A percentile compares a stretch with the other conserved stretches of the same genome.
These are phyloP conservation scores for Aspergillus wentii DNA, from an alignment of 495 filamentous ascomycete genomes.

Conservation along the genomic window DNA sequence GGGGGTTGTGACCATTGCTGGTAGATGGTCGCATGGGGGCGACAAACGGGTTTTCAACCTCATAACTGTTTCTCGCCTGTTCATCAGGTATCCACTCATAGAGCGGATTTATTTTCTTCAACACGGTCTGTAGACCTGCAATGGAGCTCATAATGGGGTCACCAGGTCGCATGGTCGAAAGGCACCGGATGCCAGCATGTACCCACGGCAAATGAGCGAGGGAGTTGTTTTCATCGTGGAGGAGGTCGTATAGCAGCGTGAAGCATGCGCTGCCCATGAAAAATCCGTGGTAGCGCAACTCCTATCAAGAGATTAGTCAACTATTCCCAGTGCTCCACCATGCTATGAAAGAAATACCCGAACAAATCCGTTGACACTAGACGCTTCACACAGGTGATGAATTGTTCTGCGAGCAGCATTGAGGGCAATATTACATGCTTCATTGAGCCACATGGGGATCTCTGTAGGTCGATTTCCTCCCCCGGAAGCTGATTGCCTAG, in stretches of 20 bases:
- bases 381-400: conserved; percentile 30
- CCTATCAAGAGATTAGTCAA: conserved; percentile 18
- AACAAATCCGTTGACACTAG: conserved; percentile 28
- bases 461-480: conserved; percentile 20
- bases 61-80: neutral
- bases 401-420: conserved; percentile 33
- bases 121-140: conserved; percentile 26
- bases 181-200: conserved; percentile 25
- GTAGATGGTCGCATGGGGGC: neutral
- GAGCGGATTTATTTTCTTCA: conserved; percentile 28
- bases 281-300: conserved; percentile 38
- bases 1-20: neutral
- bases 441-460: conserved; percentile 37
- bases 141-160: conserved; percentile 29
- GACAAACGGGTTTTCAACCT: neutral
- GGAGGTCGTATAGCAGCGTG: conserved; percentile 36
- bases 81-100: conserved; percentile 25
- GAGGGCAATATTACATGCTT: conserved; percentile 36
- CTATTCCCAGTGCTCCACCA: too few species aligned
- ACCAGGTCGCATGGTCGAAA: conserved; percentile 25
- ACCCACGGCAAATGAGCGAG: conserved; percentile 37
- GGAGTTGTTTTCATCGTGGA: conserved; percentile 28
- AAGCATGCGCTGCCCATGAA: conserved; percentile 34
- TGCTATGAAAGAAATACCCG: conserved; percentile 24
- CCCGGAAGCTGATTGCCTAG: conserved; percentile 2